These are phyloP conservation scores for Mycena metata DNA, from an alignment of 768 basidiomycete genomes.

Conservation along the genomic window DNA sequence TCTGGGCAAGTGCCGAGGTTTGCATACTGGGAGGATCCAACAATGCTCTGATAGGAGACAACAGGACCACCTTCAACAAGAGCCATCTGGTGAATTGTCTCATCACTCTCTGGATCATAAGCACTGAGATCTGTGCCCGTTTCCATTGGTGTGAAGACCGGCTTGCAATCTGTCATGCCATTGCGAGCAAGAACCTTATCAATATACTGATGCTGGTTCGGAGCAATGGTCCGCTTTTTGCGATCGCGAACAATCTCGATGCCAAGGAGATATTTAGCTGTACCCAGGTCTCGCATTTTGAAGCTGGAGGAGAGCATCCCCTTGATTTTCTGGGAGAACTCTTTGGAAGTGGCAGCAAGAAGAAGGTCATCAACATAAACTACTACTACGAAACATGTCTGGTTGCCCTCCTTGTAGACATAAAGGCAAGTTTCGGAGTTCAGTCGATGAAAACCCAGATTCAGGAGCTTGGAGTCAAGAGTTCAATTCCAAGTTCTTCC, in stretches of 20 bases:
- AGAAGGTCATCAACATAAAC: constrained; percentile 13
- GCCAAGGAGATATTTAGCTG: neutral
- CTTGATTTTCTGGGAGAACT: neutral
- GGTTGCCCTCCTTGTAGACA: too few relatives aligned
- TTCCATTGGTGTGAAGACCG: neutral
- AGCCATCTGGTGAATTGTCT: too few relatives aligned
- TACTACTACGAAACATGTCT: constrained; percentile 1
- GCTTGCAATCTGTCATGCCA: neutral
- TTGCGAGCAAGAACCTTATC: neutral
- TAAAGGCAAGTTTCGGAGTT: too few relatives aligned
- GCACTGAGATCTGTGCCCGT: too few relatives aligned
- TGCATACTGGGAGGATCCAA: neutral
- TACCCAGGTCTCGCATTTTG: constrained; percentile 16
- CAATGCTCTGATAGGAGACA: too few relatives aligned
- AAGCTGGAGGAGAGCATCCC: neutral
- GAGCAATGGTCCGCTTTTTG: neutral
- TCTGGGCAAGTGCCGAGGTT: neutral
- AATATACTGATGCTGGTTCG: neutral
- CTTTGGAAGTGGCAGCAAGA: neutral
- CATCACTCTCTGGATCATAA: too few relatives aligned
- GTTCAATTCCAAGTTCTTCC: constrained; percentile 12
- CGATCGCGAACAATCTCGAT: neutral
- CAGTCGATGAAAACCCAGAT: too few relatives aligned
- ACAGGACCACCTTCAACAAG: too few relatives aligned
- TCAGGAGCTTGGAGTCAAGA: too few relatives aligned